Conservation (phyloP, 805 yeast genomes). For the Lachancea mirantina region DNA sequence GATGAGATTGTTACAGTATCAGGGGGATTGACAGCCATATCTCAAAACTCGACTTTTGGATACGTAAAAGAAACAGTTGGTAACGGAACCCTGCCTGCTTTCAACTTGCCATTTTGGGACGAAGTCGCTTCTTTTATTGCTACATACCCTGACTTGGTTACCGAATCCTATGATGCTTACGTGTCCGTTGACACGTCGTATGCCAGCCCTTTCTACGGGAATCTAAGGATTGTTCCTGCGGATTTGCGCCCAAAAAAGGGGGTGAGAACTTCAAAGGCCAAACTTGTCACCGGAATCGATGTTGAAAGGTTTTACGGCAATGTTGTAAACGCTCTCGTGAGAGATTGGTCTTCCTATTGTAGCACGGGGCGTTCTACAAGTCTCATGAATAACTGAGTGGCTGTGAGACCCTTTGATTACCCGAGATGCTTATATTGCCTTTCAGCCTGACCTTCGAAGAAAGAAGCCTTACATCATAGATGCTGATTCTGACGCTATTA, state of each 20-base stretch:
- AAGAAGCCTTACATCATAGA: no score
- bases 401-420: no score
- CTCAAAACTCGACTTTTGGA: slow-evolving; percentile 26
- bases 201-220: slow-evolving; percentile 38
- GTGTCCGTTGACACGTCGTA: slow-evolving; percentile 36
- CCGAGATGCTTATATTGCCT: no score
- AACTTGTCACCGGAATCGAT: slow-evolving; percentile 30
- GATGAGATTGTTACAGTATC: slow-evolving; percentile 33
- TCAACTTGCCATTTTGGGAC: slow-evolving; percentile 39
- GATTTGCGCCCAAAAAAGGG: slow-evolving; percentile 34
- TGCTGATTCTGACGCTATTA: no score
- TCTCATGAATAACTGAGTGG: no score
- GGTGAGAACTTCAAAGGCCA: slow-evolving; percentile 33
- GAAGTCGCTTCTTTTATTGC: slow-evolving; percentile 35
- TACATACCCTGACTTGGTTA: slow-evolving; percentile 33
- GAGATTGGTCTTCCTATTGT: slow-evolving; percentile 36
- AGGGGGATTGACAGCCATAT: slow-evolving; percentile 28
- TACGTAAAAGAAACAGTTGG: slow-evolving; percentile 29
- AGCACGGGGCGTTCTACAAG: slow-evolving; percentile 3
- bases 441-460: no score
- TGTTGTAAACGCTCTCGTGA: slow-evolving; percentile 30
- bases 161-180: slow-evolving; percentile 26
- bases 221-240: slow-evolving; percentile 33
- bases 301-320: slow-evolving; percentile 28
- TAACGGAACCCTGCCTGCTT: slow-evolving; percentile 31